Conservation (phyloP, 2,329 filamentous ascomycete genomes). For the Xylaria sp. region DNA sequence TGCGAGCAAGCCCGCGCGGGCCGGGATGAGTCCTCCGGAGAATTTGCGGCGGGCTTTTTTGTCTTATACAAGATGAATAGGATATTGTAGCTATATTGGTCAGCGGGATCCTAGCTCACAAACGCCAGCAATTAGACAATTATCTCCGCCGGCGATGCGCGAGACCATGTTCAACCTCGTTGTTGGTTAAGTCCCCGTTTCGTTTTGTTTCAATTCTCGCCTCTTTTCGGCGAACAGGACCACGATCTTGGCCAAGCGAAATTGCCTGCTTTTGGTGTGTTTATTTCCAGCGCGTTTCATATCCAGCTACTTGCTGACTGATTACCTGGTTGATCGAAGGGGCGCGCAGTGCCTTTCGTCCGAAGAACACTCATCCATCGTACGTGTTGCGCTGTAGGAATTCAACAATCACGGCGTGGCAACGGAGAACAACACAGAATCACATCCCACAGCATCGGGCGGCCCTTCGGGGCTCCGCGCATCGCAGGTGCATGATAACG, state of each 20-base stretch:
- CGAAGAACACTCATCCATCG: constrained; percentile 11
- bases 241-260: constrained; percentile 1
- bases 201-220: background rate
- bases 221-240: constrained; percentile 5
- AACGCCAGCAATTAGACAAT: constrained; percentile 13
- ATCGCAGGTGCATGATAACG: constrained; percentile 6
- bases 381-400: constrained; percentile 8
- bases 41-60: constrained; percentile 4
- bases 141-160: constrained; percentile 19
- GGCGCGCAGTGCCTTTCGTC: constrained; percentile 16
- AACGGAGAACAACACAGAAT: background rate
- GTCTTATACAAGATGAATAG: background rate
- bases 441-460: constrained; percentile 8
- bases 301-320: constrained; percentile 8
- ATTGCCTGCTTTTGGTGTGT: constrained; percentile 17
- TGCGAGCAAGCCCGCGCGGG: constrained; percentile 10
- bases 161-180: background rate
- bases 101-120: constrained; percentile 11
- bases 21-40: constrained; percentile 22
- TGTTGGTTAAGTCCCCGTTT: background rate
- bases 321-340: background rate
- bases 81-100: background rate
- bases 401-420: constrained; percentile 13
- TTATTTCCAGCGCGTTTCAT: constrained; percentile 20
- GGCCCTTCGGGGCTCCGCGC: constrained; percentile 9